Evolutionary conservation across 805 yeast genomes (phyloP), one percentile per base, ranked within the genome.

Genomic region (Yarrowia sp.): DNA sequence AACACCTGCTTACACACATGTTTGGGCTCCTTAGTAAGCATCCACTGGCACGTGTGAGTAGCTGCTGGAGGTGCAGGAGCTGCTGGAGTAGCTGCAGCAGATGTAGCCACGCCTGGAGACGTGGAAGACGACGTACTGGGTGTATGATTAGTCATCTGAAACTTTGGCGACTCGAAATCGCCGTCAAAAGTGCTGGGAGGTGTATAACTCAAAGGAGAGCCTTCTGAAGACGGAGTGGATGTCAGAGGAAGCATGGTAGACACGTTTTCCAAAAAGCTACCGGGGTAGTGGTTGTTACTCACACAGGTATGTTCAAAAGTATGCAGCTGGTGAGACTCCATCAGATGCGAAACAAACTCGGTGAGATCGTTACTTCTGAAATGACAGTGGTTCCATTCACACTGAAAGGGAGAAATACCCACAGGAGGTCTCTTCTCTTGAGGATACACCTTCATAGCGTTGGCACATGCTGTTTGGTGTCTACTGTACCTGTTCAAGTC

Each of bases 341-440:
- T 83, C 57, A 86, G 76, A 75, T 91, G 97, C 45, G 80, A 77
- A 10, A 89, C 74, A 35, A 92, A 76, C 6, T 81, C 73, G 35
- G 84, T 78, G 53, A 87, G 71, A 69, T 85, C 85, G 15, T 76
- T 72, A 33, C 88, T 80, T 18, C 78, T 77, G 71, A 80, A 89
- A 47, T 81, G 76, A 79, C 97, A 92, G 64, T 85, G 81, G 65
- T 79, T 76, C 97, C 96, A 91, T 71, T 86, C 90, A 77, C 97
- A 92, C 57, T 80, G 75, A 53, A 71, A 70, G 3, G 69, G 69
- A 38, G 65, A 66, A 8, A 65, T 57, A 8, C 67, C 51, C 11
- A 55, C 61, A 1, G 66, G 43, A 22, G 53, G 65, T 3, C 38
- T 13, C 13, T 65, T 35, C 13, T 50, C 58, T 18, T 57, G 61